These are phyloP conservation scores for Berberis vulgaris DNA, from an alignment of 164 flowering plant species.

Conservation along the genomic window DNA sequence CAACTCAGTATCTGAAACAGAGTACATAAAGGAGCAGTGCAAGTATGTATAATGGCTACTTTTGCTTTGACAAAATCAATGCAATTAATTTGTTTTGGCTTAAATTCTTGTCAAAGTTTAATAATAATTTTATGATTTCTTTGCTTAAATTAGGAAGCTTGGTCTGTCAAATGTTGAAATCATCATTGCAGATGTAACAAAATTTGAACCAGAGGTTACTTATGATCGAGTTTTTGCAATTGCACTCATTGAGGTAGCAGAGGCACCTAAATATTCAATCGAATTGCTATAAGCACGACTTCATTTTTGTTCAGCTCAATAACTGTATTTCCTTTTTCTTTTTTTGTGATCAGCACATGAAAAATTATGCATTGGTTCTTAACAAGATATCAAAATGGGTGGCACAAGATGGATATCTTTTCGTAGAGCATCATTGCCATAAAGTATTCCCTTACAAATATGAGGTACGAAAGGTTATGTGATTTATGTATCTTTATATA, in stretches of 20 bases:
- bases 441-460: slow-evolving; percentile 7
- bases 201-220: no score
- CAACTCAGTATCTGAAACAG: background rate
- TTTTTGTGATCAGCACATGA: background rate
- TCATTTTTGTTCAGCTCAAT: background rate
- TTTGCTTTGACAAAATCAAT: background rate
- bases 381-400: slow-evolving; percentile 2
- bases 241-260: background rate
- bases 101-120: no score
- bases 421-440: slow-evolving; percentile 3
- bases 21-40: background rate
- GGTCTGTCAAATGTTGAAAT: no score
- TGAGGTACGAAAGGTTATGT: background rate
- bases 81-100: no score
- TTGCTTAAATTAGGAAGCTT: no score
- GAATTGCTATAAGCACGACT: background rate
- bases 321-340: background rate
- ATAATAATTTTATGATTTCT: no score
- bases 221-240: background rate
- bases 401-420: slow-evolving; percentile 7
- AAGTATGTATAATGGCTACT: background rate
- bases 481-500: no score
- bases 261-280: background rate
- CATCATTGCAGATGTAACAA: no score
- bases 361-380: background rate